phyloP scores from a whole-genome alignment of 805 yeast species.

The Candida sakaeoensis region DNA sequence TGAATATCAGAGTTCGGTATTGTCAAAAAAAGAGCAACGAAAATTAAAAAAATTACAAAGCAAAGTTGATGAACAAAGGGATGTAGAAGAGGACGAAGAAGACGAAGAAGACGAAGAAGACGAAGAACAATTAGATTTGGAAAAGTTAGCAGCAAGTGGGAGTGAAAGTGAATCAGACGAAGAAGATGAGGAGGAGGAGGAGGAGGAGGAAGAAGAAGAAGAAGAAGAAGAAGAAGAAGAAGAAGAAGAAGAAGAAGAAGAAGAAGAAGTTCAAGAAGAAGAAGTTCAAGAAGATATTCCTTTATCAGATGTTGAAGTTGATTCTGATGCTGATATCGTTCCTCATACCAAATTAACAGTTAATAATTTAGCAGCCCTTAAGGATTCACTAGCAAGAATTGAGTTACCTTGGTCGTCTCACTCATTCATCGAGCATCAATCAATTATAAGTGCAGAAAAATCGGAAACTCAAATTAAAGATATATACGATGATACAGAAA shows the following conservation, averaged over 20 bases:
- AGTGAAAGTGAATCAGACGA: slow-evolving; percentile 40
- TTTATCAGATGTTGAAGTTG: slow-evolving; percentile 85
- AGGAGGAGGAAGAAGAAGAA: slow-evolving; percentile 16
- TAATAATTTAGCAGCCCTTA: slow-evolving; percentile 82
- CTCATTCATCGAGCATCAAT: slow-evolving; percentile 81
- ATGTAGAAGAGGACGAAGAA: slow-evolving; percentile 30
- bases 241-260: slow-evolving; percentile 31
- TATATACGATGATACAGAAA: slow-evolving; percentile 90
- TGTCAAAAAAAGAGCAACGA: slow-evolving; percentile 65
- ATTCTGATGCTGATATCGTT: slow-evolving; percentile 90
- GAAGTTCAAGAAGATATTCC: slow-evolving; percentile 78
- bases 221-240: slow-evolving; percentile 16
- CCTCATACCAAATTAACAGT: slow-evolving; percentile 88
- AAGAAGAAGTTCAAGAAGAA: slow-evolving; percentile 44
- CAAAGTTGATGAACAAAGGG: slow-evolving; percentile 16
- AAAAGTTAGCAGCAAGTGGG: slow-evolving; percentile 54
- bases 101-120: slow-evolving; percentile 25
- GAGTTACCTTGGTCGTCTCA: slow-evolving; percentile 61
- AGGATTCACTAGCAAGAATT: slow-evolving; percentile 63
- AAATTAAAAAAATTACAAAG: slow-evolving; percentile 48
- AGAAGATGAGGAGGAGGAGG: slow-evolving; percentile 37
- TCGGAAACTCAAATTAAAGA: slow-evolving; percentile 72
- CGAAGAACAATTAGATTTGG: slow-evolving; percentile 44
- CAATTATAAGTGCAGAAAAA: slow-evolving; percentile 56
- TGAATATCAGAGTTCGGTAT: slow-evolving; percentile 45